Evolutionary conservation across 495 filamentous ascomycete genomes (phyloP).

Genomic region (Lepidopterella palustris): DNA sequence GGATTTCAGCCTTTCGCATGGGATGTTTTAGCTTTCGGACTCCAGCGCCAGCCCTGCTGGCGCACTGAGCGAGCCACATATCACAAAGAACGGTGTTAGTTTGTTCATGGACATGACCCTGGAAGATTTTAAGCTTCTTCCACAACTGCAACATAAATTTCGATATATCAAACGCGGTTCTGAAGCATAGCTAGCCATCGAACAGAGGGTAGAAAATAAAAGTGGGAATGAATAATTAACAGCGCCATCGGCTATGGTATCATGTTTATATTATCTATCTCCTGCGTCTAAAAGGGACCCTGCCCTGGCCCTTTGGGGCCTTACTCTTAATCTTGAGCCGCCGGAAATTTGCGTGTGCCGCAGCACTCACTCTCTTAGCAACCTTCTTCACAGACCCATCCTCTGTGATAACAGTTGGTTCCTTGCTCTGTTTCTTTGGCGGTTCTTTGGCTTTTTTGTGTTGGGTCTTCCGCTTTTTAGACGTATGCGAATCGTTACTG

Average conservation of each 20-base stretch:
- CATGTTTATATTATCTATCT: constrained; percentile 5
- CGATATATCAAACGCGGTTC: no score
- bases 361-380: constrained; percentile 20
- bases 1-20: no score
- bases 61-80: no score
- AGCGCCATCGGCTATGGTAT: neutral
- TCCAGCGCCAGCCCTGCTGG: no score
- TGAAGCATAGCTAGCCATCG: no score
- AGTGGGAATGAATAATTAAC: no score
- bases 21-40: no score
- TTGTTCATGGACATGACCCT: no score
- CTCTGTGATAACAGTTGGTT: neutral
- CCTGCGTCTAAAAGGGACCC: constrained; percentile 22
- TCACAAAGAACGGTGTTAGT: no score
- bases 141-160: no score
- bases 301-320: constrained; percentile 8
- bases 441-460: constrained; percentile 3
- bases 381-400: constrained; percentile 19
- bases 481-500: constrained; percentile 23
- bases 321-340: constrained; percentile 29
- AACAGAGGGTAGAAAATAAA: no score
- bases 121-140: no score
- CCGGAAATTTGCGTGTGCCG: constrained; percentile 27
- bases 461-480: constrained; percentile 19
- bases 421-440: constrained; percentile 1